phyloP scores from a whole-genome alignment of 1,139 yeast species.

The Candida pseudocylindracea region DNA sequence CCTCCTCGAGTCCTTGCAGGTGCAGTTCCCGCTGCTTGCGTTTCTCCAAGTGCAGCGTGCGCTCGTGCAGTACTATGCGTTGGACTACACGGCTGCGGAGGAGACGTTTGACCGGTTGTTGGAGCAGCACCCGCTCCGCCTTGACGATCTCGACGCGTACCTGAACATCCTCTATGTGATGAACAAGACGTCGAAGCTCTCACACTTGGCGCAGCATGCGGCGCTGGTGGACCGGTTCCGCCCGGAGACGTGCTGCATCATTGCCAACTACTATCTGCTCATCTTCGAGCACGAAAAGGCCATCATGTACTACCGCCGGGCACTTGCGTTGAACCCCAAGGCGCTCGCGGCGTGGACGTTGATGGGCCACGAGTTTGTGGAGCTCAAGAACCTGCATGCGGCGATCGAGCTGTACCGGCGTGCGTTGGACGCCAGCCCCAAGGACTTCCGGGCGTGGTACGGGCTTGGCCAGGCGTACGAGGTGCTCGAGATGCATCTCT shows the following conservation, averaged over 20 bases:
- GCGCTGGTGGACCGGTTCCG: constrained; percentile 67
- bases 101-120: constrained; percentile 55
- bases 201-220: constrained; percentile 74
- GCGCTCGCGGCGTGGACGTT: constrained; percentile 92
- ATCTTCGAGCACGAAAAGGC: constrained; percentile 91
- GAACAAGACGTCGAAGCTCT: constrained; percentile 70
- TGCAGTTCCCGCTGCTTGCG: constrained; percentile 46
- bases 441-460: constrained; percentile 95
- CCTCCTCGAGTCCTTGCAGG: constrained; percentile 21
- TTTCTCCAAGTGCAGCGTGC: constrained; percentile 69
- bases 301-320: constrained; percentile 79
- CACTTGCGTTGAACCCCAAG: constrained; percentile 56
- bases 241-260: constrained; percentile 87
- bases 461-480: constrained; percentile 98
- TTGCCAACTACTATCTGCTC: constrained; percentile 85
- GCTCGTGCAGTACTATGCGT: constrained; percentile 51
- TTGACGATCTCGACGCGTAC: constrained; percentile 80
- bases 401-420: constrained; percentile 90
- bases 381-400: constrained; percentile 87
- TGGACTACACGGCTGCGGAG: constrained; percentile 70
- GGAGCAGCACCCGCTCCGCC: constrained; percentile 57
- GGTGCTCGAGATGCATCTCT: constrained; percentile 85
- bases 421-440: constrained; percentile 75
- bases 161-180: constrained; percentile 88
- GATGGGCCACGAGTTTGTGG: constrained; percentile 98